Conservation (phyloP, 306 rosid genomes). For the Prunus dulcis region DNA sequence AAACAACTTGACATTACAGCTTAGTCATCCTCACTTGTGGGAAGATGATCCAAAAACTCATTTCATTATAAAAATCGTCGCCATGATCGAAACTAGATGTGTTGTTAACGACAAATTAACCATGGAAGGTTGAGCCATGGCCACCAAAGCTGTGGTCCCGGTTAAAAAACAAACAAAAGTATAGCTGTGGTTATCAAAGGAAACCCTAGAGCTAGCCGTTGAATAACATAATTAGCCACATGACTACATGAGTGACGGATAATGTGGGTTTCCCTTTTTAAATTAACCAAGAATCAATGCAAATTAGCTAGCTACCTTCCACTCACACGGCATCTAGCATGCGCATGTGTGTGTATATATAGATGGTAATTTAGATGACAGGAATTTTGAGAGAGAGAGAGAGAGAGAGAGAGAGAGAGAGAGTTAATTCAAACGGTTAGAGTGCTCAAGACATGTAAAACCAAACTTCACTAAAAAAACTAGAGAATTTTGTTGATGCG, state of each 20-base stretch:
- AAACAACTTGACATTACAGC: conserved; percentile 11
- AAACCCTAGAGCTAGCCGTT: conserved; percentile 12
- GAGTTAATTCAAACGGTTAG: background rate
- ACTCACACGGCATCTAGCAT: no score
- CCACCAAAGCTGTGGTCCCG: conserved; percentile 38
- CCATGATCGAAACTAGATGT: conserved; percentile 22
- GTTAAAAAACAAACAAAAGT: background rate
- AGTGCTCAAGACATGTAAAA: background rate
- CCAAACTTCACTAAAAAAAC: background rate
- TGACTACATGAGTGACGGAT: background rate
- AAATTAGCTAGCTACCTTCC: background rate
- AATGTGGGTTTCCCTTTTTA: background rate
- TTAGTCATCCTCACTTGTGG: conserved; percentile 28
- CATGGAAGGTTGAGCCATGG: conserved; percentile 26
- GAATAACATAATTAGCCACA: conserved; percentile 11
- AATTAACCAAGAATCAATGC: background rate
- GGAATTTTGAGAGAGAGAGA: background rate
- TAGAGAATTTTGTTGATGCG: no score
- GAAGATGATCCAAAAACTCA: conserved; percentile 29
- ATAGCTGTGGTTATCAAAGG: conserved; percentile 22
- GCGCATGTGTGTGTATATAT: background rate
- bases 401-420: no score
- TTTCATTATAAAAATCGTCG: conserved; percentile 12
- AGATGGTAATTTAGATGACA: background rate
- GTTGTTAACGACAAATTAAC: conserved; percentile 30